Evolutionary conservation across 345 rosid genomes (phyloP).

Genomic region (Arabidopsis thaliana): DNA sequence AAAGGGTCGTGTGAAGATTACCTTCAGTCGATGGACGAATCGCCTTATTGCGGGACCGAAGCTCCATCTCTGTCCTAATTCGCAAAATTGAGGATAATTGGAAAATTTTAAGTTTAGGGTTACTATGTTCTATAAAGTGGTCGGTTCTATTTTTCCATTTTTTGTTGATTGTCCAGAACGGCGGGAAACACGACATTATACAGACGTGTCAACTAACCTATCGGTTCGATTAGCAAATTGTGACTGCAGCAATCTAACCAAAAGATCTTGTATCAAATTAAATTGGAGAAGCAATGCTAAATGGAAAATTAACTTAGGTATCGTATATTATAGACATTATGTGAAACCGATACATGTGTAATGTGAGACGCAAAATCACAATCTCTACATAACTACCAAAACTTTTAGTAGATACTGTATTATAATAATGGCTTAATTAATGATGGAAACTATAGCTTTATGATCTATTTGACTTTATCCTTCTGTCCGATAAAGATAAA

Average conservation of each 20-base stretch:
- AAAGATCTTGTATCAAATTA: not conserved
- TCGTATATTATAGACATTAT: too few relatives aligned
- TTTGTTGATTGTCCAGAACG: constrained; percentile 14
- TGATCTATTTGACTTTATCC: too few relatives aligned
- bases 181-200: constrained; percentile 37
- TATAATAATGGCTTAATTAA: too few relatives aligned
- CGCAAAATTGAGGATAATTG: not conserved
- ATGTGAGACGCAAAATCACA: too few relatives aligned
- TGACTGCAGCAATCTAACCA: not conserved
- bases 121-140: not conserved
- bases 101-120: constrained; percentile 18
- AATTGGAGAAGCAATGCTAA: not conserved
- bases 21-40: constrained; percentile 22
- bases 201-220: not conserved
- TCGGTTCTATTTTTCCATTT: not conserved
- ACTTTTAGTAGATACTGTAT: too few relatives aligned
- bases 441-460: too few relatives aligned
- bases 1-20: constrained; percentile 12
- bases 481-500: too few relatives aligned
- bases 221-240: constrained; percentile 5
- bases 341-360: too few relatives aligned
- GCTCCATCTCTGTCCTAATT: constrained; percentile 35
- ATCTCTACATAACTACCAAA: too few relatives aligned
- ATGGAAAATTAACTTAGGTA: too few relatives aligned
- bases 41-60: constrained; percentile 29